Base-by-base conservation (phyloP, 2,329 filamentous ascomycete species). In the Talaromyces islandicus region DNA sequence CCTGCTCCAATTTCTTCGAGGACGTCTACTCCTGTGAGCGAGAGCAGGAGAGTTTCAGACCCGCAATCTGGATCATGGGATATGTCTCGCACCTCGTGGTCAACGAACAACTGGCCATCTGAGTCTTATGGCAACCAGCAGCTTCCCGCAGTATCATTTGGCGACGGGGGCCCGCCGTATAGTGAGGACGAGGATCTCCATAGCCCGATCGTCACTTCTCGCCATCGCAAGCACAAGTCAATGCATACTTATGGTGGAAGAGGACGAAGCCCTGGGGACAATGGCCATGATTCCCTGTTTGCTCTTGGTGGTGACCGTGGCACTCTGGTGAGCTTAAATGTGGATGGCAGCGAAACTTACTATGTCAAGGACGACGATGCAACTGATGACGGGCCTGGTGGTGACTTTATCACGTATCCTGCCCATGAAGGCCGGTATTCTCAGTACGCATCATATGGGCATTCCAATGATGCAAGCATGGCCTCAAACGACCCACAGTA, bases 131-230 rank as follows among this genome's bases (percentile, higher is more conserved):
- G 81, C 65, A 87, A 83, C 58, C 85, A 90, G 66, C 89, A 92
- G 69, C 81, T 95, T 17, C 88, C 91, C 10, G 89, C 90, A 21
- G 92, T 94, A 71, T 85, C 91, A 54, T 93, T 94, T 68, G 90
- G 86, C 4, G 91, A 94, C 70, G 92, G 92, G 0, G 59, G 59
- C 21, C 92, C 92, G 24, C 93, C 92, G 2, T 97, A 92, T 78
- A 96, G 91, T 74, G 92, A 97, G 76, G 92, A 97, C 69, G 92
- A 97, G 68, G 94, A 97, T 74, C 82, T 97, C 50, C 91, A 94
- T 70, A 96, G 92, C 71, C 92, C 92, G 0, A 83, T 88, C 17
- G 90, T 96, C 19, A 91, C 92, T 14, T 89, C 89, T 43, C 83
- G 90, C 60, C 92, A 96, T 73, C 88, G 89, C 70, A 96, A 94